Base-by-base conservation (phyloP, 768 basidiomycete species). In the Pisolithus albus region DNA sequence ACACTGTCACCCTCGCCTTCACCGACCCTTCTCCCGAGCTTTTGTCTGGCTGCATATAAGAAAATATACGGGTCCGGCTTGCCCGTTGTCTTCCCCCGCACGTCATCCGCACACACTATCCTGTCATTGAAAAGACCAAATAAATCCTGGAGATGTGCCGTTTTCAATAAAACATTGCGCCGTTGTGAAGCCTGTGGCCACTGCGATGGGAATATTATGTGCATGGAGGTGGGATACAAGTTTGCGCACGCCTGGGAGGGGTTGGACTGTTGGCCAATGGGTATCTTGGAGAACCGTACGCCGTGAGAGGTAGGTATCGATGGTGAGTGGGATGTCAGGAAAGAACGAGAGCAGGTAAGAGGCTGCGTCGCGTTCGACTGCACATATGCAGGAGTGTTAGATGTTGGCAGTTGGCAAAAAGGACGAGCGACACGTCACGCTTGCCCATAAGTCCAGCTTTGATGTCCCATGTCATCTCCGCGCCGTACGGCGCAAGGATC, bases 381-480 rank as follows among this genome's bases (percentile, higher is more conserved):
- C 44, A 41, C 23, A 5, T 26, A 7, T 26, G 4, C 7, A n/a
- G 37, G 15, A 6, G 28, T 32, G 30, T 37, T 19, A 7, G 13
- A 18, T 56, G 44, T 23, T 37, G 16, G 40, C 21, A 9, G 18
- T 24, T 11, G 24, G 34, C 10, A 38, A 30, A 30, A n/a, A 16
- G 23, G 26, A 40, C 24, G 42, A 21, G 26, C 46, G 19, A 41
- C 74, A 50, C 45, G 21, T 23, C 21, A 88, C 89, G 80, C 73
- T 86, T 88, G 50, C 90, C 90, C 90, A 92, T 92, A 7, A 86
- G 79, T 0, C 84, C 86, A n/a, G 86, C 83, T 62, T 92, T 91
- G 52, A 92, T 88, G 51, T 88, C 84, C 88, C 88, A 91, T 3
- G 86, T 87, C 84, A 92, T 88, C 55, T 79, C 69, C 54, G 81